These are phyloP conservation scores for Xylaria sp. DNA, from an alignment of 2,329 filamentous ascomycete genomes.

Conservation along the genomic window DNA sequence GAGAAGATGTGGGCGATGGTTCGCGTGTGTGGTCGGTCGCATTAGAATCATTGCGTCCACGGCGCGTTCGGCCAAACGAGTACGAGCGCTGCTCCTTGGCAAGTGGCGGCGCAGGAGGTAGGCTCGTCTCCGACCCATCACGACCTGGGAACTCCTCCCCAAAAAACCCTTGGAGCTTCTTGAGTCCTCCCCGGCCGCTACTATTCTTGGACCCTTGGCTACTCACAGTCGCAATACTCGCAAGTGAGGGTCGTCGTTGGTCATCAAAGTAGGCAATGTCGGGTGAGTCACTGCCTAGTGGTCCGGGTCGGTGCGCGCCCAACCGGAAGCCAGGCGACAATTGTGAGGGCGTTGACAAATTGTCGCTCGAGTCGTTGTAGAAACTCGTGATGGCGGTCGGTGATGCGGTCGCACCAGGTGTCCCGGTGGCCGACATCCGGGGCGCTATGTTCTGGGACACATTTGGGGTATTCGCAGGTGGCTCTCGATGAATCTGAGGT, in stretches of 20 bases:
- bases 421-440: slow-evolving; percentile 58
- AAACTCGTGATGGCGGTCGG: slow-evolving; percentile 61
- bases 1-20: slow-evolving; percentile 74
- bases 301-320: slow-evolving; percentile 39
- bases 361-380: slow-evolving; percentile 78
- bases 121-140: slow-evolving; percentile 75
- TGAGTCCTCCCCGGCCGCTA: slow-evolving; percentile 71
- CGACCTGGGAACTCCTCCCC: slow-evolving; percentile 82
- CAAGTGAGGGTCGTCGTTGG: slow-evolving; percentile 82
- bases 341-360: slow-evolving; percentile 65
- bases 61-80: slow-evolving; percentile 65
- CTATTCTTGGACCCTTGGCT: slow-evolving; percentile 82
- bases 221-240: slow-evolving; percentile 84
- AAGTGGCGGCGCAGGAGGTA: slow-evolving; percentile 55
- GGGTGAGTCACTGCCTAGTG: slow-evolving; percentile 61
- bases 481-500: slow-evolving; percentile 64
- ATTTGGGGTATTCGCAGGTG: slow-evolving; percentile 60
- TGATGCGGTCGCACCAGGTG: slow-evolving; percentile 43
- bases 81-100: slow-evolving; percentile 66
- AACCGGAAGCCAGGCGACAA: slow-evolving; percentile 73
- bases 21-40: slow-evolving; percentile 72
- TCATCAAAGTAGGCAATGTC: slow-evolving; percentile 69
- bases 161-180: slow-evolving; percentile 90
- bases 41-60: slow-evolving; percentile 83
- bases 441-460: slow-evolving; percentile 61